Evolutionary conservation across 1,284 basidiomycete genomes (phyloP).

Genomic region (Sanghuangporus sanghuang): DNA sequence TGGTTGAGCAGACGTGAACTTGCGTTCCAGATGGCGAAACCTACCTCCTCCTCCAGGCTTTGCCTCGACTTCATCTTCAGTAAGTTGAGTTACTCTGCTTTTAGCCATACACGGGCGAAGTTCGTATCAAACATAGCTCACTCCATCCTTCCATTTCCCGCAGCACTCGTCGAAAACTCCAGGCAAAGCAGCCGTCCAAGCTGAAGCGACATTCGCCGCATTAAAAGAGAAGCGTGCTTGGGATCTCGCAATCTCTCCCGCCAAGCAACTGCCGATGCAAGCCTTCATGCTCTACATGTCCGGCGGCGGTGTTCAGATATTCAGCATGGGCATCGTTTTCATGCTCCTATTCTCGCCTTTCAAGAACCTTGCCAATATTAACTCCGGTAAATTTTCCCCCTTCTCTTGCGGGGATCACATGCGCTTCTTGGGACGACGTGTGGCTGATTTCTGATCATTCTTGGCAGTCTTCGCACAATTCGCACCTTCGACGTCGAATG

Average conservation of each 20-base stretch:
- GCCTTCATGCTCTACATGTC: slow-evolving; percentile 97
- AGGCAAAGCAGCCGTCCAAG: slow-evolving; percentile 33
- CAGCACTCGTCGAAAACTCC: slow-evolving; percentile 28
- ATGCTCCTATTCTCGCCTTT: slow-evolving; percentile 83
- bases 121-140: not conserved
- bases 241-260: slow-evolving; percentile 81
- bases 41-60: slow-evolving; percentile 63
- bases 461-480: slow-evolving; percentile 60
- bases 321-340: slow-evolving; percentile 90
- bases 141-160: not conserved
- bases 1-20: not conserved
- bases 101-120: not conserved
- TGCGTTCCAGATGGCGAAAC: slow-evolving; percentile 45
- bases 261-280: slow-evolving; percentile 90
- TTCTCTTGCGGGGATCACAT: slow-evolving; percentile 23
- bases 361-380: slow-evolving; percentile 72
- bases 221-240: slow-evolving; percentile 82
- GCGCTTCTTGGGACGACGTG: not conserved
- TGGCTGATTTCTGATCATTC: not conserved
- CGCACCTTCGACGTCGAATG: slow-evolving; percentile 46
- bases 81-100: not conserved
- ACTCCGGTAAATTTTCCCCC: slow-evolving; percentile 50
- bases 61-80: slow-evolving; percentile 25
- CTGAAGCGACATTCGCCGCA: slow-evolving; percentile 46
- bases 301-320: slow-evolving; percentile 87